Conservation (phyloP, 2,329 filamentous ascomycete genomes). For the Pseudofabraea citricarpa region DNA sequence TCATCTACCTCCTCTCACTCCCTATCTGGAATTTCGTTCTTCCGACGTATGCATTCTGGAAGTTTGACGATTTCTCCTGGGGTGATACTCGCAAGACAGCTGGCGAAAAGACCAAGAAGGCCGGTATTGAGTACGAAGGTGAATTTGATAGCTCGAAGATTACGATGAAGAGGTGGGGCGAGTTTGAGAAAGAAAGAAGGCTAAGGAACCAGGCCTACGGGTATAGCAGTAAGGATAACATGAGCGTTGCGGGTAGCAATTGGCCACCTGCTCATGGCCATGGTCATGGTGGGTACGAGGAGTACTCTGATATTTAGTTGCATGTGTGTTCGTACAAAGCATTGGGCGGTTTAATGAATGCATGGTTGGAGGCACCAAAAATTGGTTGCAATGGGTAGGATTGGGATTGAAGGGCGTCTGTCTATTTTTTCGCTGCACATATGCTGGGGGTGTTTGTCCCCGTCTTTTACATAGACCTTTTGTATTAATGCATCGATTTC, state of each 20-base stretch:
- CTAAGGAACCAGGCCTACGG: constrained; percentile 15
- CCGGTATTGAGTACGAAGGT: constrained; percentile 80
- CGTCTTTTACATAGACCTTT: no score
- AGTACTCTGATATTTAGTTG: constrained; percentile 19
- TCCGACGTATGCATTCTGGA: constrained; percentile 95
- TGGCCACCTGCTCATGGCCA: constrained; percentile 10
- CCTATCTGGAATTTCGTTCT: constrained; percentile 98
- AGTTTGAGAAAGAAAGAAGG: constrained; percentile 74
- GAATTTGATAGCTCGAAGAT: constrained; percentile 99
- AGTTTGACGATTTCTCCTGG: constrained; percentile 99
- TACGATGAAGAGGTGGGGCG: constrained; percentile 97
- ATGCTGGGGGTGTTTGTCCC: no score
- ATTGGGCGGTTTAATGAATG: constrained; percentile 2
- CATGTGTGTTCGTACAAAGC: neutral
- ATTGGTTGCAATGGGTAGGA: neutral
- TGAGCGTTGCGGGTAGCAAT: constrained; percentile 4
- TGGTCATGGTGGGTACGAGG: constrained; percentile 15
- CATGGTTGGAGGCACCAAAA: constrained; percentile 1
- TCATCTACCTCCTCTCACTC: constrained; percentile 88
- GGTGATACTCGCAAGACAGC: constrained; percentile 95
- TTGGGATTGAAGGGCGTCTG: neutral
- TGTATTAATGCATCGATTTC: no score
- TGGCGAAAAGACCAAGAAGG: constrained; percentile 84
- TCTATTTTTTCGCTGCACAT: no score
- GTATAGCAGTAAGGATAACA: constrained; percentile 15